These are phyloP conservation scores for Metschnikowia bowlesiae DNA, from an alignment of 805 yeast genomes.

Conservation along the genomic window DNA sequence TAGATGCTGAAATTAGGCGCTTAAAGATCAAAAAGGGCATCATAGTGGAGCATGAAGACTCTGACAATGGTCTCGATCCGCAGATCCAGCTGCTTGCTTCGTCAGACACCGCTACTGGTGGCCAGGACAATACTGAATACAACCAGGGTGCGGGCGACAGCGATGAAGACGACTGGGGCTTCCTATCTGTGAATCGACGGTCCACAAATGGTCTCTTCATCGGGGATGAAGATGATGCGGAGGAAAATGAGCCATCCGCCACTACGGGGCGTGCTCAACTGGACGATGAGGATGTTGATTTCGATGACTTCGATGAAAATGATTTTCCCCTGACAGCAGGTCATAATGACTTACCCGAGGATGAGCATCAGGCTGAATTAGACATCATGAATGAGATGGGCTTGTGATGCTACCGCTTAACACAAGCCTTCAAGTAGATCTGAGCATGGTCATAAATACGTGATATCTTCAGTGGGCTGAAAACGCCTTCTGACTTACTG, in stretches of 20 bases:
- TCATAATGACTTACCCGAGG: constrained; percentile 8
- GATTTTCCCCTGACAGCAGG: constrained; percentile 5
- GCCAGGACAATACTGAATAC: constrained; percentile 5
- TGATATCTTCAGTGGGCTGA: constrained; percentile 30
- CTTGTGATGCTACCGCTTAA: constrained; percentile 12
- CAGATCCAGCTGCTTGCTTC: constrained; percentile 10
- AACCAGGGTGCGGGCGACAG: constrained; percentile 9
- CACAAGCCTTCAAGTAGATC: constrained; percentile 37
- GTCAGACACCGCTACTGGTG: constrained; percentile 6
- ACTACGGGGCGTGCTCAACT: not conserved
- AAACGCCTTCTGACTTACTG: constrained; percentile 20
- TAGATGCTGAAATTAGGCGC: constrained; percentile 14
- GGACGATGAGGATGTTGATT: constrained; percentile 17
- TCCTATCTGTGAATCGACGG: constrained; percentile 11
- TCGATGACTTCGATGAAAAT: constrained; percentile 14
- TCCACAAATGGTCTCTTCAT: constrained; percentile 25
- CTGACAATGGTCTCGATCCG: not conserved
- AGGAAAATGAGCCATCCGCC: constrained; percentile 1
- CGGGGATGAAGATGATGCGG: constrained; percentile 34
- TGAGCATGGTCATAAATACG: constrained; percentile 44
- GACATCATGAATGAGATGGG: constrained; percentile 37
- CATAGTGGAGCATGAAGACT: constrained; percentile 11
- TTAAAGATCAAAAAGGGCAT: constrained; percentile 18
- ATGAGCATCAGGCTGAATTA: constrained; percentile 13
- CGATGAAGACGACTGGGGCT: constrained; percentile 21